Evolutionary conservation across 2,329 filamentous ascomycete genomes (phyloP), one percentile per base, ranked within the genome.

Genomic region (Cladosporium sp.): DNA sequence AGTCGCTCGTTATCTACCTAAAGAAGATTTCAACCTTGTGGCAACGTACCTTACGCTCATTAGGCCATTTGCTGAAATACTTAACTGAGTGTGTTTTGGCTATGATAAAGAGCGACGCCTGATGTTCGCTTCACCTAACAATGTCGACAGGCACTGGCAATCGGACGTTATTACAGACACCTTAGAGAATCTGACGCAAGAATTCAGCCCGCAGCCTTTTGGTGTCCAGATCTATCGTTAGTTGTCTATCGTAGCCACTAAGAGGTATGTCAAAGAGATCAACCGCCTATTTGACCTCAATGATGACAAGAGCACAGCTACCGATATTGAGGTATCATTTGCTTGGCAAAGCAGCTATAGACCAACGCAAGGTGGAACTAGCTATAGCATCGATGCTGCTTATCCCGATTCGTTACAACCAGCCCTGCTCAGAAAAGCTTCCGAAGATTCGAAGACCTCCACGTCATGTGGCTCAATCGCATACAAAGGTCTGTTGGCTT

Each of bases 331-430:
- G 28, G 62, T 67, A n/a, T 62, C 34, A 21, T 67, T 62, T 39
- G 65, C 65, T 14, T 65, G 56, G 65, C 57, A 67, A 51, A 67
- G 57, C 48, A 62, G 65, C n/a, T 49, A 67, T 34, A 21, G 65
- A 21, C 63, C 62, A 26, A 18, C 62, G 28, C 57, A 60, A n/a
- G 46, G 65, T 16, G 62, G 61, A 5, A 62, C 63, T 32, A 56
- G 13, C 21, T 67, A 67, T 32, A 57, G 65, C 18, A 64, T 67
- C 28, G 57, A 67, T 56, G 57, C 43, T n/a, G 65, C 65, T 18
- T 67, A 36, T 30, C 65, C 62, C 28, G 57, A 64, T 49, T 61
- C 56, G 25, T 57, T 67, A 10, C 56, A 67, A 39, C 62, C 62
- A 28, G 56, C 65, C 11, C 43, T 67, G 32, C 62, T 65, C n/a